Evolutionary conservation across 1,284 basidiomycete genomes (phyloP), one percentile per base, ranked within the genome.

Genomic region (Coniophora puteana): DNA sequence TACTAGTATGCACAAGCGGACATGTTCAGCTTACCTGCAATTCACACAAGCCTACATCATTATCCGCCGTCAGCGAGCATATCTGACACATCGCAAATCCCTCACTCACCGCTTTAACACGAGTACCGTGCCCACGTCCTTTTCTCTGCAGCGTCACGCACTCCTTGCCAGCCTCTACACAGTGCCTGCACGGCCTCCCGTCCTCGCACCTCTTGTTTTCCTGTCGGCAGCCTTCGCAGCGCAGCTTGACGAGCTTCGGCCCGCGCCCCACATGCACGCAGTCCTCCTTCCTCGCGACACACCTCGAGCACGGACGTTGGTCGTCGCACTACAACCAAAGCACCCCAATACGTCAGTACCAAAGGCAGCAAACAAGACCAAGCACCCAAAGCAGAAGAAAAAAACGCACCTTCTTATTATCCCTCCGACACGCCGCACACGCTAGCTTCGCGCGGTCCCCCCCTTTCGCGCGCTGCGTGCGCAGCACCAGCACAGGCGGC

Each of bases 201-300:
- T 79, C 77, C 50, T 80, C 78, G 48, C 78, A 80, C 39, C 70
- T 71, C 49, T 68, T 69, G 40, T 76, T 74, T 24, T 71, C 66
- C 46, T 66, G 62, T 44, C 78, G 60, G 53, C 79, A 80, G 10
- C 58, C 63, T 48, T 76, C 73, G 44, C 79, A 82, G 12, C 78
- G 73, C 36, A 76, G 55, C 45, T 75, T 76, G 44, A 75, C 68
- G 23, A 71, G 63, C 51, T 78, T 79, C 4, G 76, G 72, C 8
- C 68, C 69, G 17, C 74, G 71, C 11, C 58, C 62, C 13, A 78
- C 65, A 44, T 77, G 75, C n/a, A 80, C 51, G 50, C 78, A 81
- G 29, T 71, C 67, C 48, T 78, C 74, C 6, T 58, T 59, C 20
- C 76, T 67, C 12, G 68, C 57, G n/a, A 75, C 57, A 51, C 78